phyloP scores from a whole-genome alignment of 192 early-diverging fungal genomes.

The Backusella mclennaniae region DNA sequence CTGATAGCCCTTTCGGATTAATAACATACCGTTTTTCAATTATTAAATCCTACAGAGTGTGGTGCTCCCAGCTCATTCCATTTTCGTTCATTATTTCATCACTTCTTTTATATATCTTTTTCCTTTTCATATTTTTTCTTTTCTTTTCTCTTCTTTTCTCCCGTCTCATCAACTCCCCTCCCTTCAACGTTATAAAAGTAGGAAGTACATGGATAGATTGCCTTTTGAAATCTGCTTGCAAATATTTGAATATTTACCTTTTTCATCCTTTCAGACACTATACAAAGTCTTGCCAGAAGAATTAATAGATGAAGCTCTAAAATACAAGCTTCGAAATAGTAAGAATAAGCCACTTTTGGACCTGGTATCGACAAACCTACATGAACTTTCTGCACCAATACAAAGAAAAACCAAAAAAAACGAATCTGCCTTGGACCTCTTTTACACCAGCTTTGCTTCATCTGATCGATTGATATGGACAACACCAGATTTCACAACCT shows the following conservation, averaged over 20 bases:
- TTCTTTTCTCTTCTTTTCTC: constrained; percentile 9
- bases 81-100: constrained; percentile 5
- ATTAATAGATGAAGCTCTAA: constrained; percentile 19
- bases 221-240: constrained; percentile 27
- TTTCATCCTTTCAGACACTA: constrained; percentile 7
- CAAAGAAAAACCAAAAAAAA: constrained; percentile 16
- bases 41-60: background rate
- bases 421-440: constrained; percentile 24
- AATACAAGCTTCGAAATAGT: constrained; percentile 15
- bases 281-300: constrained; percentile 23
- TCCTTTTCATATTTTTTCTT: constrained; percentile 5
- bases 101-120: constrained; percentile 1
- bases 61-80: background rate
- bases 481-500: constrained; percentile 14
- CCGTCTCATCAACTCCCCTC: background rate
- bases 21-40: background rate
- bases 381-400: constrained; percentile 20
- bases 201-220: constrained; percentile 12
- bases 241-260: constrained; percentile 30
- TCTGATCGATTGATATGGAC: constrained; percentile 21
- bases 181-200: background rate
- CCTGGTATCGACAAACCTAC: constrained; percentile 33
- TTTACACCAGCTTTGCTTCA: constrained; percentile 15
- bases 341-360: constrained; percentile 14
- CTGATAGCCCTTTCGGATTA: background rate